Evolutionary conservation across 75 land plant genomes (phyloP), one percentile per base, ranked within the genome.

Genomic region (Pseudotsuga menziesii): DNA sequence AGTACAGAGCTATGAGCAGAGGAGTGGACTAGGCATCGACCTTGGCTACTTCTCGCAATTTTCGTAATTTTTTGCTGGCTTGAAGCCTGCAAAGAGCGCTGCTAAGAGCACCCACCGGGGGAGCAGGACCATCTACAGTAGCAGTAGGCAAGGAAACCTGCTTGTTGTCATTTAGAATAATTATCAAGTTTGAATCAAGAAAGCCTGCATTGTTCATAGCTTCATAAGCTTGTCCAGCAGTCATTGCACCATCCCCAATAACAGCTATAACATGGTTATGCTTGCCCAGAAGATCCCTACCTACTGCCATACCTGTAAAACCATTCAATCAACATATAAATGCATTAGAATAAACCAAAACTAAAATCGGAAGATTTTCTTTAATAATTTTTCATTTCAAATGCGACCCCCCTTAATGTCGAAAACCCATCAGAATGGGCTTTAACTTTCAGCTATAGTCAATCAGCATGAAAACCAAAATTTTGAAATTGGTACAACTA

Each of bases 151-250:
- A 7, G 78, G 77, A 64, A 94, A 95, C 97, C 73, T 95, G 98
- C 72, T 91, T 95, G 79, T 95, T 95, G 58, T 94, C 98, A 80
- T 96, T 96, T 12, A 96, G 88, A 57, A 96, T 96, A n/a, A 96
- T 94, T 69, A 96, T 94, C 98, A 96, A 94, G 78, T 96, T 96
- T 16, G 97, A 88, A 59, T 96, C 98, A 32, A 96, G 78, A 80
- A 91, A 96, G 20, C 98, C 98, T n/a, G 98, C 98, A 78, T 96
- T 96, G 86, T 96, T 96, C 98, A 95, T 93, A 29, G 98, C 98
- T 75, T 95, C 98, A 78, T 89, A 95, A 23, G 98, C 97, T 78
- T 95, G 98, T 44, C 98, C 98, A 32, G 97, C 98, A 4, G 98
- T 96, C 98, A 96, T 93, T 57, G 98, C 97, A 73, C 98, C 98